phyloP scores from a whole-genome alignment of 2,329 filamentous ascomycete species.

The Penicillium aurantiogriseum region DNA sequence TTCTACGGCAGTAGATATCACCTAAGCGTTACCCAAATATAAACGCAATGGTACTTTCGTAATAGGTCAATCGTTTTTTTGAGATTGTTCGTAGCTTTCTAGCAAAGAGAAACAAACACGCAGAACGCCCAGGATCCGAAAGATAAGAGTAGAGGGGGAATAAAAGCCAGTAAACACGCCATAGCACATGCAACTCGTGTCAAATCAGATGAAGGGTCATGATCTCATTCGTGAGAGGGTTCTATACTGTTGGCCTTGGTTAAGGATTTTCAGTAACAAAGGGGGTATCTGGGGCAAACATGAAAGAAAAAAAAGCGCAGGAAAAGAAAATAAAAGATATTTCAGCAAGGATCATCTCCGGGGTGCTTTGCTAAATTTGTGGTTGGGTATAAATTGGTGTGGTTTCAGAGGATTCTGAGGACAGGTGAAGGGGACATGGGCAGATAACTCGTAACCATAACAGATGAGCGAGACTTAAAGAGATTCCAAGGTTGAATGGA shows the following conservation, averaged over 20 bases:
- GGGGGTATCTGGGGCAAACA: slow-evolving; percentile 11
- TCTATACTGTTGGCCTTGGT: slow-evolving; percentile 11
- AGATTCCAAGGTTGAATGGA: background rate
- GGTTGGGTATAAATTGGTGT: background rate
- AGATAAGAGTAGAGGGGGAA: background rate
- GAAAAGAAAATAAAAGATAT: background rate
- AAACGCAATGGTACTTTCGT: background rate
- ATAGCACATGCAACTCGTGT: slow-evolving; percentile 4
- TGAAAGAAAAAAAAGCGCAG: background rate
- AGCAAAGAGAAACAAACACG: background rate
- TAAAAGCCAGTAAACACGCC: slow-evolving; percentile 1
- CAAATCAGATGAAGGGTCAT: slow-evolving; percentile 7
- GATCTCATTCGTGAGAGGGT: slow-evolving; percentile 8
- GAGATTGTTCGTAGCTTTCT: background rate
- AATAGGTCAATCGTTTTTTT: background rate
- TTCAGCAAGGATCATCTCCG: background rate
- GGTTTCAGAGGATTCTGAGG: background rate
- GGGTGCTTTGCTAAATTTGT: background rate
- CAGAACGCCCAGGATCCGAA: background rate
- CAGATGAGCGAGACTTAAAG: slow-evolving; percentile 8
- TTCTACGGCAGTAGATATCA: background rate
- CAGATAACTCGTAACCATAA: background rate
- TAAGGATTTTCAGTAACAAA: slow-evolving; percentile 9
- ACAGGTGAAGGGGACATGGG: background rate
- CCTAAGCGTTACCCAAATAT: too few relatives aligned